Evolutionary conservation across 2,329 filamentous ascomycete species (phyloP), one percentile per base, ranked within the genome.

Genomic region (Ophiostoma sp.): DNA sequence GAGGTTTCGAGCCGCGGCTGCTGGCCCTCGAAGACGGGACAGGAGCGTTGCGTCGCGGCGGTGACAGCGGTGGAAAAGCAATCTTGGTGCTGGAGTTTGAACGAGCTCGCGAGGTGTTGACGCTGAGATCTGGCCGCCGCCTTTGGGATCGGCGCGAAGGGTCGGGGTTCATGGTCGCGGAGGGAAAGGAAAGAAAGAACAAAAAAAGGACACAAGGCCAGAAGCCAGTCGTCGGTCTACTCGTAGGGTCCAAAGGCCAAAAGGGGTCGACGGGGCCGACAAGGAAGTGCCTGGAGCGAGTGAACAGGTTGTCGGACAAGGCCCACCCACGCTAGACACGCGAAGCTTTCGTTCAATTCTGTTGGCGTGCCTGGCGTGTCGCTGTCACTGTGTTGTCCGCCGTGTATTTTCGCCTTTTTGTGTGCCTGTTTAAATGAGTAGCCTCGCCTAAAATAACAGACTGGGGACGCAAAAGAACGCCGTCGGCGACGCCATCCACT

Each of bases 101-200:
- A 42, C 68, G 76, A 28, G 76, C 50, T 57, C 70, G 74, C 70
- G 78, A 77, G 39, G 79, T 81, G 74, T 81, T 81, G 74, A 83
- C 79, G 76, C 80, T 82, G 70, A 83, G 78, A 72, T 83, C 81
- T 50, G 82, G 82, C 39, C 80, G 81, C 48, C 79, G 79, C 70
- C 79, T 74, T 45, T 72, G 74, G 45, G 73, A 72, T 61, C 75
- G 75, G 70, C 73, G 75, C 22, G 74, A 64, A 55, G 59, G 45
- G 45, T 73, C 71, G 68, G 73, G 19, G 48, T 73, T 61, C 75
- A 73, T 73, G 48, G 45, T 70, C 31, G 42, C 5, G 48, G 39
- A 48, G 36, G 31, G 55, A 50, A 17, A 28, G 42, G 55, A 45
- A 31, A 61, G 25, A 45, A 25, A 69, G 8, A 19, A 3, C 9